A percentile compares a stretch with the other conserved stretches of the same genome.
Conservation (phyloP, 306 rosid genomes). For the Purshia tridentata region DNA sequence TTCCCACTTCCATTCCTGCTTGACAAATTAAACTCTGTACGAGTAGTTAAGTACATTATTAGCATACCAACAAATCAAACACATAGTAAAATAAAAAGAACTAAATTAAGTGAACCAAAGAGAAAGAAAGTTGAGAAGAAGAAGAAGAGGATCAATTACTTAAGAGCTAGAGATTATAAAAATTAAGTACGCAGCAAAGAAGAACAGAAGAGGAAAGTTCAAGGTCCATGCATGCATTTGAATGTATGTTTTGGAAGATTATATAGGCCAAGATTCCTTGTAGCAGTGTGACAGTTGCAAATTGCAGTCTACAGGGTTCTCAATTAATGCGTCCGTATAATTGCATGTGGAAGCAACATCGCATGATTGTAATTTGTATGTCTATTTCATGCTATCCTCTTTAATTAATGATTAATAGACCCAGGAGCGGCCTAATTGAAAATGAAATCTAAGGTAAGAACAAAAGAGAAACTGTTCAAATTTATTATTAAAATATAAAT, state of each 20-base stretch:
- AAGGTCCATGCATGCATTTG: background rate
- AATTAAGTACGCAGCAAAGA: background rate
- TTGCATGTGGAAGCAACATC: background rate
- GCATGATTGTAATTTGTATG: background rate
- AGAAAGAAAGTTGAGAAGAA: background rate
- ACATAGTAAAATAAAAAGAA: background rate
- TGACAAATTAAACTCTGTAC: background rate
- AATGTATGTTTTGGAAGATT: background rate
- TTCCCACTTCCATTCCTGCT: conserved; percentile 6
- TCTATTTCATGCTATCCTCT: background rate
- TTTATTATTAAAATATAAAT: no score
- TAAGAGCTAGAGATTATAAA: background rate
- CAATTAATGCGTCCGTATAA: background rate
- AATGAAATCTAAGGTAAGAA: no score
- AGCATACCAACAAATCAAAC: background rate
- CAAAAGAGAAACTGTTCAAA: no score
- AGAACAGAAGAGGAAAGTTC: background rate
- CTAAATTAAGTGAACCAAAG: background rate
- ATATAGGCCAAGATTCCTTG: background rate
- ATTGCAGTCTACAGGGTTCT: background rate
- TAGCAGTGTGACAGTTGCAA: background rate
- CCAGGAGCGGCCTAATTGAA: no score
- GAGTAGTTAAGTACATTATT: conserved; percentile 5
- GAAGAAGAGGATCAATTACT: conserved; percentile 6
- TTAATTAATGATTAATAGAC: no score